Base-by-base conservation (phyloP, 2,329 filamentous ascomycete genomes). In the Cytospora paraplurivora region DNA sequence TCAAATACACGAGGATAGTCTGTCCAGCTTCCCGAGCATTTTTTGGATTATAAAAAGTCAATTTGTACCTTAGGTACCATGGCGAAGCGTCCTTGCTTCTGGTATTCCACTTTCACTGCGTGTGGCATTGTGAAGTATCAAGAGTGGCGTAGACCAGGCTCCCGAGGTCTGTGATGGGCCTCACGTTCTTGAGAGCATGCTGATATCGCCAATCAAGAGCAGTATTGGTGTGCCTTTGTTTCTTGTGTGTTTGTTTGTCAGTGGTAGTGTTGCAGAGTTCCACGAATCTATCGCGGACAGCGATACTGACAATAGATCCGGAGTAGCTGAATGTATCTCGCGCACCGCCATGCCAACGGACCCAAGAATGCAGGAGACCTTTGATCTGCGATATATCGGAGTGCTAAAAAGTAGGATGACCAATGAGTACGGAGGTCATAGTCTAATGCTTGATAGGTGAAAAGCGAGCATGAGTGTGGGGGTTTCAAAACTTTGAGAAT, bases 361-460 rank as follows among this genome's bases (percentile, higher is more conserved):
- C 13, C 11, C 27, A 4, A 37, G 6, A n/a, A 19, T 34, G 21
- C 51, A 21, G 21, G n/a, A 61, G 49, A 35, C 5, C 32, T 15
- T 55, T 33, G 37, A 34, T 11, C 19, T 53, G 41, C 51, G 19
- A 50, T 5, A 7, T 38, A 2, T 61, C 41, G 51, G 51, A 49
- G 51, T 49, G 32, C 53, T 61, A 37, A 47, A 61, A 32, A 32
- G 37, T 44, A 59, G 34, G 47, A 60, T 17, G 32, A 49, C 38
- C 54, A 27, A 52, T 21, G 58, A 61, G 54, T 61, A 32, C 35
- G 49, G 37, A 38, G n/a, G n/a, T 35, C 35, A 1, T 12, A 12
- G 41, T 6, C 51, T 38, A 5, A 47, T 51, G 49, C 51, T 55
- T 61, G 58, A 61, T 7, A 44, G 15, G 10, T 2, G 1, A 7